Percentiles rank a stretch among this genome's conserved stretches.
phyloP scores from a whole-genome alignment of 2,329 filamentous ascomycete species.

The Aspergillus fumigatus region DNA sequence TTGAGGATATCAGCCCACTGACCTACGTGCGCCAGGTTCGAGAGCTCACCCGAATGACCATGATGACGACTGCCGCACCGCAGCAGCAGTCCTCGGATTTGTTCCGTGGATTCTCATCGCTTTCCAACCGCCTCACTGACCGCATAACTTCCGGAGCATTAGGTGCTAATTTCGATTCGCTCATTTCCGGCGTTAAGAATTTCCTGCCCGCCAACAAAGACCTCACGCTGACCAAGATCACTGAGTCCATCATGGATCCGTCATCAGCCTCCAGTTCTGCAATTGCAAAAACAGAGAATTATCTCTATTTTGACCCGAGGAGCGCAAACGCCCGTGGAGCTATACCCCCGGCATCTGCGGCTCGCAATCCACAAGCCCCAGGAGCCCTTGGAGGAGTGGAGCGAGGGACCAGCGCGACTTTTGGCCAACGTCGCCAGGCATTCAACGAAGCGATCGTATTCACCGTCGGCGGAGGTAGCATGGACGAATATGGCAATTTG shows the following conservation, averaged over 20 bases:
- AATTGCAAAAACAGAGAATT: slow-evolving; percentile 93
- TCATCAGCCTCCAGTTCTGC: slow-evolving; percentile 82
- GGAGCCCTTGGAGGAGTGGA: slow-evolving; percentile 42
- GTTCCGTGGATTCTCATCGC: slow-evolving; percentile 87
- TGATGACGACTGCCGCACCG: slow-evolving; percentile 76
- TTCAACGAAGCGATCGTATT: slow-evolving; percentile 93
- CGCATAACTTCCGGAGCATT: slow-evolving; percentile 89
- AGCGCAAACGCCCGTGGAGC: slow-evolving; percentile 89
- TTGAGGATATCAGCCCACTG: slow-evolving; percentile 68
- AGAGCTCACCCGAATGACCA: slow-evolving; percentile 95
- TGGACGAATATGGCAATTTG: slow-evolving; percentile 97
- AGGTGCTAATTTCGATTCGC: slow-evolving; percentile 81
- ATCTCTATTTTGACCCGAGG: slow-evolving; percentile 94
- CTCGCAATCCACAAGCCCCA: slow-evolving; percentile 42
- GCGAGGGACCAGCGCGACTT: slow-evolving; percentile 72
- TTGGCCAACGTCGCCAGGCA: slow-evolving; percentile 84
- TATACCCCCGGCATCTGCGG: slow-evolving; percentile 71
- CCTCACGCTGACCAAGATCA: slow-evolving; percentile 94
- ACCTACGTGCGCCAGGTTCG: slow-evolving; percentile 87
- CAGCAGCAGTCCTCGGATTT: slow-evolving; percentile 64
- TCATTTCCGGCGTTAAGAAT: slow-evolving; percentile 96
- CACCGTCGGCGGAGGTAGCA: slow-evolving; percentile 89
- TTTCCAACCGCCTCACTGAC: slow-evolving; percentile 88
- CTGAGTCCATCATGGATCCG: slow-evolving; percentile 97
- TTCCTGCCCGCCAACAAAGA: slow-evolving; percentile 96